Conservation (phyloP, 192 early-diverging fungal genomes). For the Gonapodya prolifera region DNA sequence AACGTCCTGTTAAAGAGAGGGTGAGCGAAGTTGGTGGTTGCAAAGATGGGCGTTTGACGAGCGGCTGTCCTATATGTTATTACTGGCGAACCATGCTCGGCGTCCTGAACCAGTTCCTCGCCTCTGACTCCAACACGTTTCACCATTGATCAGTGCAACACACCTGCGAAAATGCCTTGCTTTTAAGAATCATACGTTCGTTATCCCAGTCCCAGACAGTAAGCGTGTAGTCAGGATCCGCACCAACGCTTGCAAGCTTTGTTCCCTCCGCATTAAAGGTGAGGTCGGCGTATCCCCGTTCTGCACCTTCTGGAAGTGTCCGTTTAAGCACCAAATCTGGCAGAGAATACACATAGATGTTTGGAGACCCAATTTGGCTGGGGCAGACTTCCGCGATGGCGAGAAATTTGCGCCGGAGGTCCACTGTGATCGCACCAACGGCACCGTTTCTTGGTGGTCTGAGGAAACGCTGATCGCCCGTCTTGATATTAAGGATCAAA, state of each 20-base stretch:
- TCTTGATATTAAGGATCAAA: constrained; percentile 35
- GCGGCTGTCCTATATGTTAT: neutral
- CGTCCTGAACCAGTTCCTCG: neutral
- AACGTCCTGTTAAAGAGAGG: constrained; percentile 27
- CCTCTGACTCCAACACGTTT: neutral
- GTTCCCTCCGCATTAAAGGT: constrained; percentile 37
- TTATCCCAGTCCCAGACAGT: constrained; percentile 48
- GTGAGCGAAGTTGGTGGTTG: neutral
- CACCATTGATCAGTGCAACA: neutral
- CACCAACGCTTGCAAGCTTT: constrained; percentile 38
- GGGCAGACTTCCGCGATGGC: constrained; percentile 30
- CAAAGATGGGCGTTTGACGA: neutral
- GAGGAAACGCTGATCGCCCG: constrained; percentile 31
- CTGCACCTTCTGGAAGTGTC: constrained; percentile 33
- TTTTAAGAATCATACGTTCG: constrained; percentile 33
- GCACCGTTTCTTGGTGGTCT: constrained; percentile 32
- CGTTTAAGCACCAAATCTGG: constrained; percentile 29
- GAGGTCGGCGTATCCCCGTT: constrained; percentile 27
- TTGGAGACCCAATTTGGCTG: constrained; percentile 19
- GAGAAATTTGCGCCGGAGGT: constrained; percentile 32
- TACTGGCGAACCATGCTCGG: neutral
- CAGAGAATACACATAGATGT: constrained; percentile 43
- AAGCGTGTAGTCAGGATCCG: constrained; percentile 50
- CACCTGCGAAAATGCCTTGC: constrained; percentile 51
- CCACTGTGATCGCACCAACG: constrained; percentile 41